Conservation (phyloP, 1,139 yeast species). For the Kurtzmaniella natalensis region DNA sequence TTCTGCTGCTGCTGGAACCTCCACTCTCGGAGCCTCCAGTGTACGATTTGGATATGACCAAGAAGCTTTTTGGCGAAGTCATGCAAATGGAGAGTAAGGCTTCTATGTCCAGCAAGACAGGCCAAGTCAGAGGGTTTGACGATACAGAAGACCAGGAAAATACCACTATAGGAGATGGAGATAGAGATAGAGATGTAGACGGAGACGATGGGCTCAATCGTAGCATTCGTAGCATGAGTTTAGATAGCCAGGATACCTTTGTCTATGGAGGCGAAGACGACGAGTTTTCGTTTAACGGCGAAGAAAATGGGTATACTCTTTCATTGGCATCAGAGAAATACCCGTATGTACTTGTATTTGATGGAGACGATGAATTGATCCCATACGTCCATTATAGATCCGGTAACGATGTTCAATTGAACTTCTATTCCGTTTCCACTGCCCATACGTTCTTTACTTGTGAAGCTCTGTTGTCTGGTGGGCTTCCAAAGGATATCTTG, state of each 20-base stretch:
- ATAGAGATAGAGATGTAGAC: no score
- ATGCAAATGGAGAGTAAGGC: conserved; percentile 6
- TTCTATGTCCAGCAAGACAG: neutral
- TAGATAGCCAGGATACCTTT: conserved; percentile 25
- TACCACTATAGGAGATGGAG: neutral
- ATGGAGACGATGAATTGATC: conserved; percentile 2
- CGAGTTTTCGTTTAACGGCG: conserved; percentile 7
- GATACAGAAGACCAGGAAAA: conserved; percentile 1
- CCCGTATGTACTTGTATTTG: conserved; percentile 1
- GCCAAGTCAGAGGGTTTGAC: neutral
- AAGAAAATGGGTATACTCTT: neutral
- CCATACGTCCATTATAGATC: neutral
- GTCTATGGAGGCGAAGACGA: conserved; percentile 17
- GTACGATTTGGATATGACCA: neutral
- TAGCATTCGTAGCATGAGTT: no score
- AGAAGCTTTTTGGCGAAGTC: conserved; percentile 7
- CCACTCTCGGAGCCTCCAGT: no score
- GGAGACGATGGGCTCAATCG: no score
- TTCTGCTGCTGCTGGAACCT: no score
- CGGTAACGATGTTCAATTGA: neutral
- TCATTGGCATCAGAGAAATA: neutral
- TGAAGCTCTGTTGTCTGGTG: neutral
- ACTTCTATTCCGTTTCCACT: neutral
- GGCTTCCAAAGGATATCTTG: neutral
- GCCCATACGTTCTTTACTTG: neutral